Evolutionary conservation across 2,329 filamentous ascomycete species (phyloP), one percentile per base, ranked within the genome.

Genomic region (Pyrenophora graminea): DNA sequence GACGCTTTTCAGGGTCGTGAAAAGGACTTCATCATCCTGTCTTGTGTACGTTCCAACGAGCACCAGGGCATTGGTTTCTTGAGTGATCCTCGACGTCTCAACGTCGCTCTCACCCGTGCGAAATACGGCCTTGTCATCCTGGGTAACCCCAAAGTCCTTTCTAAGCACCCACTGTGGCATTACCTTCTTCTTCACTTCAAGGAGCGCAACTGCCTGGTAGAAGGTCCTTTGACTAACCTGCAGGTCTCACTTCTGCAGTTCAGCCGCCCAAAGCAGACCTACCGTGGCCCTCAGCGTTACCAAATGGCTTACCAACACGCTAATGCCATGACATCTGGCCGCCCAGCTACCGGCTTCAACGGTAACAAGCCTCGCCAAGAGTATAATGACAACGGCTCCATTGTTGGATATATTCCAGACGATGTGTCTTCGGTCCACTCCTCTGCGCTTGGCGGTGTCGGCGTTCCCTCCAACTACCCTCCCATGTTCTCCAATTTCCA

Each of bases 21-120:
- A 77, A 99, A 99, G 78, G 94, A 99, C 71, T 99, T 96, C 68
- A 99, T 99, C 67, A 92, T 99, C 33, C 81, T 99, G 27, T 97
- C 94, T 55, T 99, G 94, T 70, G 94, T 99, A 43, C 90, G 94
- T 70, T 97, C 93, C 71, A 99, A 99, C 72, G 94, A 99, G 67
- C 96, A 97, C 73, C 94, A 99, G 74, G 94, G 94, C 61, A 99
- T 99, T 66, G 94, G 94, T 77, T 99, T 99, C 84, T 80, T 99
- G 80, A 97, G 92, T 54, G 94, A 99, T 65, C 94, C 94, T 45
- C 90, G 94, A 61, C 93, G 94, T 81, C 85, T 99, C 67, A 99
- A 99, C 70, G 94, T 99, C 18, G 94, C 93, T 33, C 82, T 99
- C 61, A 99, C 94, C 43, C 90, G 94, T 79, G 94, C 94, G 56